These are phyloP conservation scores for Cordyceps farinosa DNA, from an alignment of 2,329 filamentous ascomycete species.

Conservation along the genomic window DNA sequence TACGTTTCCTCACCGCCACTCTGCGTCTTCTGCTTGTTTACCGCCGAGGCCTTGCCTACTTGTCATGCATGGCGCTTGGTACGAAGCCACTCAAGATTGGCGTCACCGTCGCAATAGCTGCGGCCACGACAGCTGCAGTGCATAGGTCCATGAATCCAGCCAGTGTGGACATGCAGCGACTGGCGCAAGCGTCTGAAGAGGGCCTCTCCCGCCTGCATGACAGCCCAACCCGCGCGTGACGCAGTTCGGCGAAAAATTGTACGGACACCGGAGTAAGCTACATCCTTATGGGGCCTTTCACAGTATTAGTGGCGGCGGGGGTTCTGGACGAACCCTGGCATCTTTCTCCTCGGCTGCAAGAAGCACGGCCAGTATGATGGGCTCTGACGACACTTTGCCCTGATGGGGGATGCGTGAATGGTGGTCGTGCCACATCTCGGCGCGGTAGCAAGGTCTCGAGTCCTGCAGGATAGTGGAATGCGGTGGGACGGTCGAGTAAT, in stretches of 20 bases:
- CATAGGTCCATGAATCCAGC: background rate
- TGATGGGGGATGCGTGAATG: background rate
- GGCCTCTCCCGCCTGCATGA: background rate
- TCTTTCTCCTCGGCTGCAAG: background rate
- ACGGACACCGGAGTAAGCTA: too few relatives aligned
- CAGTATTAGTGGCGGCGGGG: background rate
- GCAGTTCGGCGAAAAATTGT: background rate
- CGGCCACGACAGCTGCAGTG: background rate
- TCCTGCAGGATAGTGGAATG: background rate
- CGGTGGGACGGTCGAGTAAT: background rate
- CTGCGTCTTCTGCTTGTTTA: background rate
- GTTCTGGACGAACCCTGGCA: background rate
- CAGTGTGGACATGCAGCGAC: background rate
- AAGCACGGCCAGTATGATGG: background rate
- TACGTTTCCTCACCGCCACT: constrained; percentile 1
- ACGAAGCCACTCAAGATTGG: background rate
- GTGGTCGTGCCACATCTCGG: background rate
- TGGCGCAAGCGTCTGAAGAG: background rate
- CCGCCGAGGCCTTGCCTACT: background rate
- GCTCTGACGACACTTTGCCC: background rate
- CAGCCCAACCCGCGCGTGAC: background rate
- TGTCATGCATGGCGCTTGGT: background rate
- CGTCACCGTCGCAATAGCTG: background rate
- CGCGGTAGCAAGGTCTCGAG: background rate
- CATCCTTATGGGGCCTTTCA: background rate